Evolutionary conservation across 208 protist genomes (phyloP).

Genomic region (Trypanosoma avium): DNA sequence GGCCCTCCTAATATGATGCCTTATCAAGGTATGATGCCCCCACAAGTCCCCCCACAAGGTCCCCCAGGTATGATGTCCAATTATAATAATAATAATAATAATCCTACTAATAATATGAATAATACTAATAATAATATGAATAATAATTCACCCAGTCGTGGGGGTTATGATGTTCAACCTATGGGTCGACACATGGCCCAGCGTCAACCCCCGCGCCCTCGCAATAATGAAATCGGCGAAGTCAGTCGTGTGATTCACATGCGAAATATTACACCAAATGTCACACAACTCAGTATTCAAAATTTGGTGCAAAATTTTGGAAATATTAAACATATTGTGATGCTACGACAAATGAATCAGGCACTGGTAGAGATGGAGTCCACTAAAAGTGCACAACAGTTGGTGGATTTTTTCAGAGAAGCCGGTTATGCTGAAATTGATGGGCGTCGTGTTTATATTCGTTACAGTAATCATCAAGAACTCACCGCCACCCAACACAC

Average conservation of each 20-base stretch:
- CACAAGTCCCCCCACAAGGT: slow-evolving; percentile 31
- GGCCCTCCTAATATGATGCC: slow-evolving; percentile 71
- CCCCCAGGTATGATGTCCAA: slow-evolving; percentile 46
- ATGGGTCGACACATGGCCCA: slow-evolving; percentile 20
- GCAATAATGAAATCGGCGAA: slow-evolving; percentile 89
- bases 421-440: slow-evolving; percentile 90
- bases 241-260: slow-evolving; percentile 87
- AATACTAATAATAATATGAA: too few relatives aligned
- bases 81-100: slow-evolving; percentile 38
- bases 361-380: slow-evolving; percentile 92
- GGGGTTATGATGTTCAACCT: slow-evolving; percentile 28
- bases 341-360: slow-evolving; percentile 94
- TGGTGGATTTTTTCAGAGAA: slow-evolving; percentile 88
- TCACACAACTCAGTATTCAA: slow-evolving; percentile 90
- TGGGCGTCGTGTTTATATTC: slow-evolving; percentile 89
- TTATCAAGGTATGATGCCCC: slow-evolving; percentile 39
- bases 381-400: slow-evolving; percentile 79
- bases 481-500: slow-evolving; percentile 89
- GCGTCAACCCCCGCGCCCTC: slow-evolving; percentile 27
- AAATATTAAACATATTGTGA: slow-evolving; percentile 91
- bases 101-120: too few relatives aligned
- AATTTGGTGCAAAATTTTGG: slow-evolving; percentile 87
- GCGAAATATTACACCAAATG: slow-evolving; percentile 89
- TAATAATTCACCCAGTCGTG: slow-evolving; percentile 37
- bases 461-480: slow-evolving; percentile 88